Evolutionary conservation across 2,329 filamentous ascomycete species (phyloP).

Genomic region (Trematosphaeria pertusa): DNA sequence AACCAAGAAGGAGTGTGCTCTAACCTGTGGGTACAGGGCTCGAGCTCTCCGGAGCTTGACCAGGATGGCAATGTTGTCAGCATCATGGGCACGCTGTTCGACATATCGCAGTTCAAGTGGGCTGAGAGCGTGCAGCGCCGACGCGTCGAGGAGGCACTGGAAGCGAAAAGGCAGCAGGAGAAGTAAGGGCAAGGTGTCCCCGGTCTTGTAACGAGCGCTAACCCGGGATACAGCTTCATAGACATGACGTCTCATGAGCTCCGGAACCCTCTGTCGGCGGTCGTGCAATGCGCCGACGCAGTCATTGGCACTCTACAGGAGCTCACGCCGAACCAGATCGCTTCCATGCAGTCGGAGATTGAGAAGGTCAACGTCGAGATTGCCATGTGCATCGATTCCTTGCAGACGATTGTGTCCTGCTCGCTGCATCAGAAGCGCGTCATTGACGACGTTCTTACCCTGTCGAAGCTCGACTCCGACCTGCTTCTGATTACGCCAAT

Average conservation of each 20-base stretch:
- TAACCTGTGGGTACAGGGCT: conserved; percentile 36
- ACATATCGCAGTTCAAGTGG: conserved; percentile 49
- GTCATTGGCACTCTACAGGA: conserved; percentile 44
- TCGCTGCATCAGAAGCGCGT: conserved; percentile 49
- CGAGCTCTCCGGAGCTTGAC: conserved; percentile 32
- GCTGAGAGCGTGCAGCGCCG: conserved; percentile 44
- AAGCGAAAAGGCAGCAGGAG: conserved; percentile 47
- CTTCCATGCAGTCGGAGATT: conserved; percentile 1
- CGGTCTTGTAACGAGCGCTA: conserved; percentile 3
- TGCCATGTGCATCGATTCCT: conserved; percentile 35
- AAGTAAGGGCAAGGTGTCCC: conserved; percentile 20
- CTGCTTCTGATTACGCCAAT: conserved; percentile 35
- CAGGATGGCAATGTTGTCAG: conserved; percentile 31
- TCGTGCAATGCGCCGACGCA: conserved; percentile 53
- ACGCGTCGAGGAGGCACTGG: conserved; percentile 43
- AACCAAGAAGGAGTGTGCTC: conserved; percentile 32
- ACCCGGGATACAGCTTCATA: conserved; percentile 29
- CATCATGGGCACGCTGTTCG: conserved; percentile 45
- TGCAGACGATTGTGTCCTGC: conserved; percentile 44
- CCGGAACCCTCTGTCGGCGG: conserved; percentile 42
- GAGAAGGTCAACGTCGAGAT: conserved; percentile 27
- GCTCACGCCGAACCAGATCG: conserved; percentile 11
- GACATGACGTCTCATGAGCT: conserved; percentile 49
- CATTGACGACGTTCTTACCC: conserved; percentile 51
- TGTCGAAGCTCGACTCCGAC: conserved; percentile 40